These are phyloP conservation scores for Eucalyptus victrix DNA, from an alignment of 345 rosid genomes.

Conservation along the genomic window DNA sequence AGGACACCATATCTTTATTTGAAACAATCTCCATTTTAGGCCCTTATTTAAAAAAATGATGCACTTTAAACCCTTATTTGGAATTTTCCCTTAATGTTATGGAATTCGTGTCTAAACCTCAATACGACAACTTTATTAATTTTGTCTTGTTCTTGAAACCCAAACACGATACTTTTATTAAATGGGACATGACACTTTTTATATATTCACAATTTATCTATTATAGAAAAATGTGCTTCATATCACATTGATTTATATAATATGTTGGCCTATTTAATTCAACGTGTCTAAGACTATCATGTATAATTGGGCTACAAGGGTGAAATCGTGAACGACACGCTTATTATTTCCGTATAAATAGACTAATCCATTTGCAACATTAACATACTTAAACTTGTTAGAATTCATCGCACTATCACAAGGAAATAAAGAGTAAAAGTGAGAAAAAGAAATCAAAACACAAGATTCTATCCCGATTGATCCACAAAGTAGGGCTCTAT, in stretches of 20 bases:
- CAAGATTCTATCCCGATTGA: too few relatives aligned
- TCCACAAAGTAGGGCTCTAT: too few relatives aligned
- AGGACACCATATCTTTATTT: too few relatives aligned
- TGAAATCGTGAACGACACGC: rapidly evolving
- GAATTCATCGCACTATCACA: too few relatives aligned
- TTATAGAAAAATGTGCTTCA: not conserved
- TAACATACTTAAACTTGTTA: not conserved
- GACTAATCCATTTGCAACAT: not conserved
- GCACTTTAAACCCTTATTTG: too few relatives aligned
- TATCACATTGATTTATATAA: not conserved
- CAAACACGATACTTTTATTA: not conserved
- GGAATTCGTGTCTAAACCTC: not conserved
- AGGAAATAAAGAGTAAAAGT: too few relatives aligned
- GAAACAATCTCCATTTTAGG: too few relatives aligned
- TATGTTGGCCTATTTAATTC: not conserved
- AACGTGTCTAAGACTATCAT: not conserved
- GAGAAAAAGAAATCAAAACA: not conserved
- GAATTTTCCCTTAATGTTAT: too few relatives aligned
- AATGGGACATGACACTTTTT: not conserved
- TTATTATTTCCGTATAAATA: not conserved
- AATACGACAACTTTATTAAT: not conserved
- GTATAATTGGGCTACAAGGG: not conserved
- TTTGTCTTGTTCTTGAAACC: not conserved
- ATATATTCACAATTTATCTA: not conserved
- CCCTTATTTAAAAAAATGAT: too few relatives aligned